A percentile compares a stretch with the other conserved stretches of the same genome.
Evolutionary conservation across 192 early-diverging fungal genomes (phyloP).

Genomic region (Coemansia sp.): DNA sequence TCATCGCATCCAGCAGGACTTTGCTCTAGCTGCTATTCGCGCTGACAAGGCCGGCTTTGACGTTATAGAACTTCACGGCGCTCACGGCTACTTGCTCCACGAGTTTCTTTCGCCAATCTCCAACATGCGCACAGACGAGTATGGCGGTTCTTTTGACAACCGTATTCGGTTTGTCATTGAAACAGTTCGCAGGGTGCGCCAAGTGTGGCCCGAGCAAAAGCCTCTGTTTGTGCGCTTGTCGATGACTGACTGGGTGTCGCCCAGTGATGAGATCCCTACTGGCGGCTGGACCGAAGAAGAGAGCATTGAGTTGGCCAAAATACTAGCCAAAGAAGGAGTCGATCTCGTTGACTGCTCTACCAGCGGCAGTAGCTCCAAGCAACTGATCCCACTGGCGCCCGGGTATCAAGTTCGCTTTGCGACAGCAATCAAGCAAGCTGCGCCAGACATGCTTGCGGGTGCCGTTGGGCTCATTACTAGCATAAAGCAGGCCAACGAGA

Average conservation of each 20-base stretch:
- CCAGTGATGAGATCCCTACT: not conserved
- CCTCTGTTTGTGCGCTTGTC: constrained; percentile 85
- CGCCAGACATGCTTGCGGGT: constrained; percentile 56
- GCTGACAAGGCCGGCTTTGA: constrained; percentile 83
- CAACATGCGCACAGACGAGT: constrained; percentile 87
- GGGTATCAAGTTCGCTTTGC: constrained; percentile 75
- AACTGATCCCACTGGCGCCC: constrained; percentile 50
- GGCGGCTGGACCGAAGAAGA: constrained; percentile 77
- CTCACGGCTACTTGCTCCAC: constrained; percentile 87
- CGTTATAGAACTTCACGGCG: constrained; percentile 85
- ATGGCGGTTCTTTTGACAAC: constrained; percentile 91
- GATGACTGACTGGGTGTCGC: constrained; percentile 66
- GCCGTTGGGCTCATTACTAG: constrained; percentile 74
- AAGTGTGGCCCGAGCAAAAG: constrained; percentile 73
- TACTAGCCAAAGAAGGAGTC: constrained; percentile 65
- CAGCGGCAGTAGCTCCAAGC: constrained; percentile 64
- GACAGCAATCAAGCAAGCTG: constrained; percentile 58
- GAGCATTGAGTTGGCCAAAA: constrained; percentile 59
- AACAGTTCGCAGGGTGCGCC: constrained; percentile 60
- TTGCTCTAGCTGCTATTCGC: constrained; percentile 63
- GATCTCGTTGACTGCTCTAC: constrained; percentile 86
- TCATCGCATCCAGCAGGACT: constrained; percentile 59
- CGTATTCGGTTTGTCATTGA: constrained; percentile 75
- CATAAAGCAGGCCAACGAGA: constrained; percentile 64
- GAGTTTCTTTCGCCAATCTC: constrained; percentile 76